Conservation (phyloP, 2,329 filamentous ascomycete species). For the Cyclaneusma minus region DNA sequence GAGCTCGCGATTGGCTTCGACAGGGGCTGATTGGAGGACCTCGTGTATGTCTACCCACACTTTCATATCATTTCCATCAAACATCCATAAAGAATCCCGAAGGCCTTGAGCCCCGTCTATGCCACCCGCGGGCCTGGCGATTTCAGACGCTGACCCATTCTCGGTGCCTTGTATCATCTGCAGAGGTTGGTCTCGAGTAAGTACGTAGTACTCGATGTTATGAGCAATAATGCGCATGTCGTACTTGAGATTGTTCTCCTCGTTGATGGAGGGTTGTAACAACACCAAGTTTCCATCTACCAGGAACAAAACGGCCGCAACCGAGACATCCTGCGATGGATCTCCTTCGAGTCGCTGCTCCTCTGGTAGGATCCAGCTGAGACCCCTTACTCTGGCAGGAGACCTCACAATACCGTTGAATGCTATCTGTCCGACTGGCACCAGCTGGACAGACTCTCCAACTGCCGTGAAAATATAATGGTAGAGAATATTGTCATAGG, state of each 20-base stretch:
- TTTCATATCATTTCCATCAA: conserved; percentile 74
- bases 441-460: conserved; percentile 54
- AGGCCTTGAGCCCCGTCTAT: too few relatives aligned
- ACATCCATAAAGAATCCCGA: conserved; percentile 84
- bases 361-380: conserved; percentile 93
- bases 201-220: conserved; percentile 87
- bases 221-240: conserved; percentile 96
- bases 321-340: conserved; percentile 85
- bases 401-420: conserved; percentile 94
- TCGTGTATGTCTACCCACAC: conserved; percentile 83
- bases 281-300: conserved; percentile 94
- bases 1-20: conserved; percentile 51
- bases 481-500: conserved; percentile 88
- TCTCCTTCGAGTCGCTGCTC: conserved; percentile 80
- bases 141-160: conserved; percentile 1
- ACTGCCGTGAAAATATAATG: conserved; percentile 78
- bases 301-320: conserved; percentile 88
- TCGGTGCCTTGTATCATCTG: too few relatives aligned
- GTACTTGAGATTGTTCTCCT: conserved; percentile 78
- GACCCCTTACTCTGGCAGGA: conserved; percentile 75
- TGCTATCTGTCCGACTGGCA: conserved; percentile 94
- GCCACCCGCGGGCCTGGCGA: too few relatives aligned
- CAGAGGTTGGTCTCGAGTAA: conserved; percentile 72
- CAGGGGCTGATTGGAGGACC: conserved; percentile 55
- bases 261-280: conserved; percentile 71